phyloP scores from a whole-genome alignment of 2,329 filamentous ascomycete genomes.

The Onygena corvina region DNA sequence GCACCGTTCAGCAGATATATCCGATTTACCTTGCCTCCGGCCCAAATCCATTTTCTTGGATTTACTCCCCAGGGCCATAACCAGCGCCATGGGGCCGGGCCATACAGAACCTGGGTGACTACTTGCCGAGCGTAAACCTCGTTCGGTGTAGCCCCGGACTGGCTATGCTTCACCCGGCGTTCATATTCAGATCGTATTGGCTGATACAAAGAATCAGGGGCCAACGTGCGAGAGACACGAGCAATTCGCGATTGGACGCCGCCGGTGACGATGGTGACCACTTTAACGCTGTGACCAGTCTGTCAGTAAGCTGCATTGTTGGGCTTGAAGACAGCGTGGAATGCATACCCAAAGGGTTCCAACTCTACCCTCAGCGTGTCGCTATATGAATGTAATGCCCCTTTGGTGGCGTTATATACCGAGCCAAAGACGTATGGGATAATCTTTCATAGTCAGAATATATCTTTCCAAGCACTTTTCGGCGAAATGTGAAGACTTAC shows the following conservation, averaged over 20 bases:
- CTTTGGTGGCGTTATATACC: constrained; percentile 49
- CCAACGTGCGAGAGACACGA: constrained; percentile 39
- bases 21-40: constrained; percentile 38
- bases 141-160: constrained; percentile 42
- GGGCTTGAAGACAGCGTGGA: background rate
- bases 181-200: constrained; percentile 43
- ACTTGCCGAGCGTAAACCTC: constrained; percentile 45
- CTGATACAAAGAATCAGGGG: constrained; percentile 40
- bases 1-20: constrained; percentile 41
- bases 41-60: constrained; percentile 34
- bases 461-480: background rate
- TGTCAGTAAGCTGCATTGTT: background rate
- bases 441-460: constrained; percentile 19
- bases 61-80: constrained; percentile 37
- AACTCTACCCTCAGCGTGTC: constrained; percentile 49
- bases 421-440: constrained; percentile 36
- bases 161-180: constrained; percentile 42
- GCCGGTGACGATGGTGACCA: constrained; percentile 47
- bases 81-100: constrained; percentile 36
- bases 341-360: constrained; percentile 35
- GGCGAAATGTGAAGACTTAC: constrained; percentile 15
- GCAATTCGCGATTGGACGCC: constrained; percentile 50
- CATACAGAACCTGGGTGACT: constrained; percentile 41
- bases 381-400: constrained; percentile 46
- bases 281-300: constrained; percentile 32